Evolutionary conservation across 2,329 filamentous ascomycete genomes (phyloP).

Genomic region (Ceratocystis cubensis): DNA sequence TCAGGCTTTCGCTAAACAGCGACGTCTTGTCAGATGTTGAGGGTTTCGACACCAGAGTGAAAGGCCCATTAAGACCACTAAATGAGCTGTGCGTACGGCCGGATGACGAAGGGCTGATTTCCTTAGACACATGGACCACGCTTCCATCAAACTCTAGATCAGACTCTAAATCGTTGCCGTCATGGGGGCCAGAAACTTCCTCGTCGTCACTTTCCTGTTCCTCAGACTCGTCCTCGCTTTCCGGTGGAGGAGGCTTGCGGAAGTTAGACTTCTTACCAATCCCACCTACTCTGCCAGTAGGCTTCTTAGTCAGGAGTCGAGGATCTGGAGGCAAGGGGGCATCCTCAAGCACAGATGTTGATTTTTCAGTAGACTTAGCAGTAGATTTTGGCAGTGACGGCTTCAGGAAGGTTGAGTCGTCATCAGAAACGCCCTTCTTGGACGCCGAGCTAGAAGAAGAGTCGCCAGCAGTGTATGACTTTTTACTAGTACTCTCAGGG

Average conservation of each 20-base stretch:
- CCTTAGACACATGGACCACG: constrained; percentile 52
- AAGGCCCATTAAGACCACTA: constrained; percentile 36
- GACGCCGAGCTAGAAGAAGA: constrained; percentile 34
- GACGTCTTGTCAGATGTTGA: constrained; percentile 8
- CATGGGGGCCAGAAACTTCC: constrained; percentile 32
- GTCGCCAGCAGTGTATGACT: constrained; percentile 37
- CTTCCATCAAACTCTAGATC: constrained; percentile 44
- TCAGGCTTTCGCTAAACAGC: constrained; percentile 13
- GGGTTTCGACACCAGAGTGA: constrained; percentile 32
- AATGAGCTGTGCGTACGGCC: constrained; percentile 46
- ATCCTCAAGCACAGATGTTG: constrained; percentile 24
- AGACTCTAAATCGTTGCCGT: constrained; percentile 34
- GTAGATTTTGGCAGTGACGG: constrained; percentile 12
- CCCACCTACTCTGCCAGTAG: neutral
- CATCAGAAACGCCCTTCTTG: constrained; percentile 19
- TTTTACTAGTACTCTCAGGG: constrained; percentile 44
- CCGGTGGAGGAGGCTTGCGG: constrained; percentile 17
- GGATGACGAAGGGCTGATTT: constrained; percentile 41
- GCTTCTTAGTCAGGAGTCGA: constrained; percentile 28
- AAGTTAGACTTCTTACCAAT: constrained; percentile 15
- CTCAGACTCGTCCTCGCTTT: constrained; percentile 31
- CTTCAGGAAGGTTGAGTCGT: constrained; percentile 16
- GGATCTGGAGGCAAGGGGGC: constrained; percentile 36
- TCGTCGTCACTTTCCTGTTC: constrained; percentile 31
- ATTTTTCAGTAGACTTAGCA: constrained; percentile 21